Percentiles rank a stretch among this genome's conserved stretches.
Conservation (phyloP, 805 yeast genomes). For the Sugiyamaella boreocaroliniensis region DNA sequence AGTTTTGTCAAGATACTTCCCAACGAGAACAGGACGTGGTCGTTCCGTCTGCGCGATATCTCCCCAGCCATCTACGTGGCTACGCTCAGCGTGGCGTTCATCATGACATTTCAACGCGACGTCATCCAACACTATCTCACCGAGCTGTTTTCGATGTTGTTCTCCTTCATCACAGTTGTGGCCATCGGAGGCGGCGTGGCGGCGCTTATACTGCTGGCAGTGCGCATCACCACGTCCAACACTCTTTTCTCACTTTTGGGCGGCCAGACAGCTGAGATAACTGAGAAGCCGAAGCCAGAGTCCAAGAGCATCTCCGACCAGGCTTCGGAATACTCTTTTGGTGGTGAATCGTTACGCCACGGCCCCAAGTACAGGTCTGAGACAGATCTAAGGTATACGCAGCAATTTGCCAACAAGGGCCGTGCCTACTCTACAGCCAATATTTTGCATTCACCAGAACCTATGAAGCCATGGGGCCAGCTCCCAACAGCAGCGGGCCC, state of each 20-base stretch:
- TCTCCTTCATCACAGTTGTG: conserved; percentile 8
- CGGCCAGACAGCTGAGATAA: background rate
- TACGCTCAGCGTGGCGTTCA: conserved; percentile 15
- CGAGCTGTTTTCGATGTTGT: conserved; percentile 9
- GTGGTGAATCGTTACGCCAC: background rate
- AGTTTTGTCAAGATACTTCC: background rate
- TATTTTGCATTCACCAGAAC: background rate
- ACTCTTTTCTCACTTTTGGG: background rate
- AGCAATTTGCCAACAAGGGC: background rate
- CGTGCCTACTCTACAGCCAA: background rate
- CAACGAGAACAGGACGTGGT: background rate
- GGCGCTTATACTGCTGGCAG: conserved; percentile 7
- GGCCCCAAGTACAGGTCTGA: background rate
- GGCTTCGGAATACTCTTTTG: background rate
- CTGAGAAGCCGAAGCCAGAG: background rate
- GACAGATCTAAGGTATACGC: background rate
- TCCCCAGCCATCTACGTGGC: conserved; percentile 19
- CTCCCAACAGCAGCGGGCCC: background rate
- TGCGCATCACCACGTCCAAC: background rate
- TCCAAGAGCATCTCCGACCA: background rate
- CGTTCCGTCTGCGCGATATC: conserved; percentile 1
- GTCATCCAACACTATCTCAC: conserved; percentile 14
- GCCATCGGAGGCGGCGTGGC: conserved; percentile 8
- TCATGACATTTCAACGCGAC: conserved; percentile 15
- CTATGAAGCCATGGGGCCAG: background rate